phyloP scores from a whole-genome alignment of 805 yeast genomes.

The Debaryomyces maramus region DNA sequence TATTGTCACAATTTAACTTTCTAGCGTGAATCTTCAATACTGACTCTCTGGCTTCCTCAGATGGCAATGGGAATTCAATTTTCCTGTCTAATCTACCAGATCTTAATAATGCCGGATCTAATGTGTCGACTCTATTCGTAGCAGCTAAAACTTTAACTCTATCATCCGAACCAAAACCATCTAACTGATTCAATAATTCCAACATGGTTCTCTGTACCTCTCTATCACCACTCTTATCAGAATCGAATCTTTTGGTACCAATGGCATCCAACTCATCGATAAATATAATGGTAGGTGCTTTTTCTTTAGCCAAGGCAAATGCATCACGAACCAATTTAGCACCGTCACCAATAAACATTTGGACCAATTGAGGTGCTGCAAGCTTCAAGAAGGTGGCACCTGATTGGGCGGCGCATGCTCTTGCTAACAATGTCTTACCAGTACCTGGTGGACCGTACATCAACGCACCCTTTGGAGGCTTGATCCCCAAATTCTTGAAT shows the following conservation, averaged over 20 bases:
- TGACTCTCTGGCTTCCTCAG: conserved; percentile 96
- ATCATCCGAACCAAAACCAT: conserved; percentile 97
- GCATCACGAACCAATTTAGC: conserved; percentile 48
- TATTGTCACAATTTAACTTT: conserved; percentile 86
- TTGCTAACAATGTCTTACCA: conserved; percentile 47
- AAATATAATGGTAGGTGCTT: conserved; percentile 47
- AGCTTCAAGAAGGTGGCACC: conserved; percentile 47
- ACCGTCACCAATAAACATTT: conserved; percentile 50
- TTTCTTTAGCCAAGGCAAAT: conserved; percentile 47
- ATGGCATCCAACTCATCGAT: conserved; percentile 50
- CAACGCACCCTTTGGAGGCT: conserved; percentile 51
- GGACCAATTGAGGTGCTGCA: conserved; percentile 48
- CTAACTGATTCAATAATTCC: conserved; percentile 55
- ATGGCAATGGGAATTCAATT: conserved; percentile 96
- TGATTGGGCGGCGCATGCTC: conserved; percentile 49
- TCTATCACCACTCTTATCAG: conserved; percentile 46
- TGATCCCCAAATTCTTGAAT: conserved; percentile 89
- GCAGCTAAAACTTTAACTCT: conserved; percentile 97
- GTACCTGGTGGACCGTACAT: conserved; percentile 54
- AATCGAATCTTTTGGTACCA: conserved; percentile 47
- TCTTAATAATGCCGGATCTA: conserved; percentile 97
- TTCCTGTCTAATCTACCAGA: conserved; percentile 97
- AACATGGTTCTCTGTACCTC: conserved; percentile 51
- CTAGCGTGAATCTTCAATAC: conserved; percentile 96
- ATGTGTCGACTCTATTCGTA: conserved; percentile 94